Percentiles rank a stretch among this genome's conserved stretches.
Conservation (phyloP, 495 filamentous ascomycete genomes). For the Astrothelium subdiscretum region DNA sequence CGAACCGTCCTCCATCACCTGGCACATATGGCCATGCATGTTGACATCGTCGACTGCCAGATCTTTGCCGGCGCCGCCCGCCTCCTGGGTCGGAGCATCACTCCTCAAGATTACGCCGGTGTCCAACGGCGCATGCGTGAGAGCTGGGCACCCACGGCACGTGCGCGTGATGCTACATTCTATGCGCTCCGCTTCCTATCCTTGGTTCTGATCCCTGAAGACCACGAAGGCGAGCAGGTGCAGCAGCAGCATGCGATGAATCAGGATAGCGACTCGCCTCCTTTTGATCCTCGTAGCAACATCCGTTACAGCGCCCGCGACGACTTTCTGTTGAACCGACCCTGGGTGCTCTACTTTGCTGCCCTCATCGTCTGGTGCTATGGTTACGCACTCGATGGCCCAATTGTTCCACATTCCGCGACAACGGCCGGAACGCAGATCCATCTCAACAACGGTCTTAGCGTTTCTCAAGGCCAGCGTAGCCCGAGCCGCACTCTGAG, state of each 20-base stretch:
- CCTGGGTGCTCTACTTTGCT: slow-evolving; percentile 96
- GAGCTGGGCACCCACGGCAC: slow-evolving; percentile 82
- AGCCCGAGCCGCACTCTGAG: background rate
- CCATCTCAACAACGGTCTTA: background rate
- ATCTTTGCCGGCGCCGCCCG: slow-evolving; percentile 83
- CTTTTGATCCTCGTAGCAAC: background rate
- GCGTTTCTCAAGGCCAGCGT: background rate
- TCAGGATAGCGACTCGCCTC: slow-evolving; percentile 29
- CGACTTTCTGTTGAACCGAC: slow-evolving; percentile 81
- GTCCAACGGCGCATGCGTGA: slow-evolving; percentile 79
- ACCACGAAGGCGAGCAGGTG: slow-evolving; percentile 9
- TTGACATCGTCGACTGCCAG: slow-evolving; percentile 94
- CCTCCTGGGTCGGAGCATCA: slow-evolving; percentile 76
- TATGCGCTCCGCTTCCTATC: slow-evolving; percentile 83
- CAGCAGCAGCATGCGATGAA: slow-evolving; percentile 9
- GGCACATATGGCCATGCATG: slow-evolving; percentile 96
- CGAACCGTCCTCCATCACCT: slow-evolving; percentile 83
- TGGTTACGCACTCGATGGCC: slow-evolving; percentile 81
- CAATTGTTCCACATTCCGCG: slow-evolving; percentile 18
- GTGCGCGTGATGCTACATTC: slow-evolving; percentile 85
- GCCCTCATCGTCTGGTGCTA: slow-evolving; percentile 91
- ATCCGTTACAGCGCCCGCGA: slow-evolving; percentile 67
- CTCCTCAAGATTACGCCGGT: slow-evolving; percentile 63
- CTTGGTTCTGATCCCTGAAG: slow-evolving; percentile 56
- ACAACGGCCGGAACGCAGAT: background rate